Base-by-base conservation (phyloP, 1,139 yeast genomes). In the Hansenula lynferdii region DNA sequence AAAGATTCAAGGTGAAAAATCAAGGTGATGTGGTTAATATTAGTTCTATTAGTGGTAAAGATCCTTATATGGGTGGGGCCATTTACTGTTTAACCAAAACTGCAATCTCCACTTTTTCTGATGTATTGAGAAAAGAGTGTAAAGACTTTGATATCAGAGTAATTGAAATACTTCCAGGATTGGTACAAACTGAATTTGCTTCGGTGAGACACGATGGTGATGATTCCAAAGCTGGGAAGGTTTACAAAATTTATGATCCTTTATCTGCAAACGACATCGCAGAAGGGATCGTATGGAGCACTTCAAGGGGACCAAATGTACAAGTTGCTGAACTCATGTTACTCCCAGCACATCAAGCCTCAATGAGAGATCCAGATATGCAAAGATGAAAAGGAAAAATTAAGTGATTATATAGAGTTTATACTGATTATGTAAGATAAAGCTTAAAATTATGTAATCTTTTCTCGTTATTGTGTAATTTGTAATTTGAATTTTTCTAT, bases 11-110 rank as follows among this genome's bases (percentile, higher is more conserved):
- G 9, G 9, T 8, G 4, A 39, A 15, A 17, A 34, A 39, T 21
- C 16, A n/a, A 1, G 96, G 96, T 42, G 95, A 85, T 53, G 79
- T 87, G 43, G 85, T 87, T 49, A 85, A 84, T 56, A 56, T 87
- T 45, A 95, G 96, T 11, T 84, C 95, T 2, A 82, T 86, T 58
- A 96, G 96, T 14, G 96, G 96, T 25, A 72, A 85, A 54, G 95
- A 85, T 42, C 79, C 92, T 1, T 86, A 87, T 62, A 90, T 94
- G 26, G 87, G 82, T 37, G 96, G 95, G 34, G 77, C 86, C 10
- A 80, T 87, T 49, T 87, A 87, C 65, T 86, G 96, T 65, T 84
- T 95, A n/a, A 77, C 92, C 37, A 87, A 87, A 62, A 85, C 89
- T 31, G 86, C 92, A 17, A 77, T 87, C 24, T 74, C 80, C 47